Evolutionary conservation across 768 basidiomycete species (phyloP).

Genomic region (Tricholoma flavovirens): DNA sequence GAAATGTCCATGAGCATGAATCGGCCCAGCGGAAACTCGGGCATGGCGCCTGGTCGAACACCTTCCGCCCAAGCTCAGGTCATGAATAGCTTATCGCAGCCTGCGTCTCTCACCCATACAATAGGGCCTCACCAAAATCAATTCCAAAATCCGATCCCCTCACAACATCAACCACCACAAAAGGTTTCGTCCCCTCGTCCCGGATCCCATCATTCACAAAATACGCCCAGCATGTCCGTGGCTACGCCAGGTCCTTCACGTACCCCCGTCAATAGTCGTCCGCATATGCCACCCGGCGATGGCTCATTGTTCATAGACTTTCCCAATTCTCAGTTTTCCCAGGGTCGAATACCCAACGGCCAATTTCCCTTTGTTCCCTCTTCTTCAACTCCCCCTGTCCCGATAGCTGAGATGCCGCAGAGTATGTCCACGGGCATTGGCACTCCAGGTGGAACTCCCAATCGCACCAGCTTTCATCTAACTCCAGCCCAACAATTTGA

Average conservation of each 20-base stretch:
- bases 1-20: constrained; percentile 35
- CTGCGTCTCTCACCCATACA: constrained; percentile 27
- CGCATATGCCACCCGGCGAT: constrained; percentile 42
- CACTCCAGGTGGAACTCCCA: constrained; percentile 33
- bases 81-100: constrained; percentile 41
- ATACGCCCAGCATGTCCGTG: constrained; percentile 37
- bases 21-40: constrained; percentile 33
- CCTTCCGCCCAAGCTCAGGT: constrained; percentile 40
- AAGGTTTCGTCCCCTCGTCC: constrained; percentile 36
- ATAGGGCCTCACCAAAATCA: constrained; percentile 29
- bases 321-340: constrained; percentile 26
- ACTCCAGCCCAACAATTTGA: constrained; percentile 65
- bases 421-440: constrained; percentile 31
- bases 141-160: constrained; percentile 32
- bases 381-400: constrained; percentile 45
- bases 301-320: constrained; percentile 36
- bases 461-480: constrained; percentile 39
- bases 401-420: constrained; percentile 40
- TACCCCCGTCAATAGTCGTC: constrained; percentile 34
- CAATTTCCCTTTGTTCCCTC: constrained; percentile 37
- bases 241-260: constrained; percentile 32
- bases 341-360: constrained; percentile 29
- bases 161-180: constrained; percentile 33
- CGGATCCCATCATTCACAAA: constrained; percentile 28
- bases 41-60: constrained; percentile 39